Base-by-base conservation (phyloP, 2,329 filamentous ascomycete genomes). In the Ophiostoma fasciatum region DNA sequence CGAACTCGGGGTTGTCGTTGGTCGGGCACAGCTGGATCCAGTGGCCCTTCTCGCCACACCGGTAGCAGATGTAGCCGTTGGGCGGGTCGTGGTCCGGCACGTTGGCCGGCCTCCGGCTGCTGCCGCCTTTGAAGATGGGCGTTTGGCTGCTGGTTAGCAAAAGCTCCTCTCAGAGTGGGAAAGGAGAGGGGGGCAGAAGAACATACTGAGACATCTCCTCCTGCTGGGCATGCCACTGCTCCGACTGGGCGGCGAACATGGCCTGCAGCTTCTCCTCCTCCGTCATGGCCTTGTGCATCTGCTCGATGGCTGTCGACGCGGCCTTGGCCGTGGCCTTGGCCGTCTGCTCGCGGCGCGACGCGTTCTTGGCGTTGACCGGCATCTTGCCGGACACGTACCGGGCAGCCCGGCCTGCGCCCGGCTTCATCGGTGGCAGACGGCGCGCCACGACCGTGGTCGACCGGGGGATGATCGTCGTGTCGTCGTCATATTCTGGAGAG, bases 21-120 rank as follows among this genome's bases (percentile, higher is more conserved):
- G 88, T 98, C 7, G 90, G 90, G 52, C 90, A 98, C 35, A 83
- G 74, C 60, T 96, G 88, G 44, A 98, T 98, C 88, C 88, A 98
- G 57, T 98, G 90, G n/a, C 87, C 90, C 61, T 94, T 94, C 57
- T 94, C 81, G 42, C 85, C 82, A 58, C 90, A 98, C 33, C 90
- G 79, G 55, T 94, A 94, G 61, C 90, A 98, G 42, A 94, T 79
- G 57, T 98, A 98, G 36, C 87, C 87, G 36, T 82, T 80, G 1
- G 90, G 90, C 3, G 90, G 87, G 31, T 90, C 84, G 51, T 94
- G 87, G 48, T 93, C 87, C 4, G 90, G 90, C 20, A 93, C 81
- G 45, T 82, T 82, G 39, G 71, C 66, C 4, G 73, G 68, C 45
- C 75, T 68, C 51, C 90, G 90, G 32, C 59, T 52, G 11, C 20